A percentile compares a stretch with the other conserved stretches of the same genome.
These are phyloP conservation scores for Mycena polygramma DNA, from an alignment of 768 basidiomycete genomes.

Conservation along the genomic window DNA sequence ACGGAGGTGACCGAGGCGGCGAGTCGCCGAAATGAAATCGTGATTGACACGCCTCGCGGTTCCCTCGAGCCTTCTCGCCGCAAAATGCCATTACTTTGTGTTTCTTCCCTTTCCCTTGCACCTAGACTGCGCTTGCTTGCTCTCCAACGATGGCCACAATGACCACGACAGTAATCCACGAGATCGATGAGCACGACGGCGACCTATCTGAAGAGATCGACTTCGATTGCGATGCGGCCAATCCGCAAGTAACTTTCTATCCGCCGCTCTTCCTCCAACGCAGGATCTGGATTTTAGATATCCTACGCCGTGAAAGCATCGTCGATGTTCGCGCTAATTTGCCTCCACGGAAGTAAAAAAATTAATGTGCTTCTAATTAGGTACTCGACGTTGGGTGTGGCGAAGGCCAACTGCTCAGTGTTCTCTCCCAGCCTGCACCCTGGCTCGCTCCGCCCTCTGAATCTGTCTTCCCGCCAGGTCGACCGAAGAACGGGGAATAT, in stretches of 20 bases:
- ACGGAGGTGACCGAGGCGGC: too few relatives aligned
- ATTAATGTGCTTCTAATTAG: constrained; percentile 49
- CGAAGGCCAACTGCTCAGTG: constrained; percentile 78
- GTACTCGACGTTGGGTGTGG: constrained; percentile 90
- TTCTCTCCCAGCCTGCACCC: constrained; percentile 81
- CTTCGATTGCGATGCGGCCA: constrained; percentile 39
- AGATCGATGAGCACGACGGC: constrained; percentile 34
- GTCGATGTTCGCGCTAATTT: constrained; percentile 56
- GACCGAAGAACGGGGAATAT: constrained; percentile 32
- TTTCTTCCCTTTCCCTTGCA: constrained; percentile 7
- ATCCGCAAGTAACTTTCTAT: constrained; percentile 72
- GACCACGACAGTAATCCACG: constrained; percentile 22
- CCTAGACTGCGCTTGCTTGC: neutral
- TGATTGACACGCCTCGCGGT: constrained; percentile 1
- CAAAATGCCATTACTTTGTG: constrained; percentile 5
- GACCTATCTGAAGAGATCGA: constrained; percentile 35
- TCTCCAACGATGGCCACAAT: constrained; percentile 7
- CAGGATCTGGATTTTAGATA: constrained; percentile 77
- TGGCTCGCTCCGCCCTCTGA: constrained; percentile 66
- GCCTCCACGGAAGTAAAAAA: constrained; percentile 20
- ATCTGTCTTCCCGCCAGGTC: constrained; percentile 47
- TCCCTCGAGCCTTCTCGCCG: constrained; percentile 9
- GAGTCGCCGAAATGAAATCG: neutral
- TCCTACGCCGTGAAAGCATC: constrained; percentile 68
- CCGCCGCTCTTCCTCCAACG: constrained; percentile 79